Evolutionary conservation across 1,284 basidiomycete genomes (phyloP).

Genomic region (Irpex lacteus): DNA sequence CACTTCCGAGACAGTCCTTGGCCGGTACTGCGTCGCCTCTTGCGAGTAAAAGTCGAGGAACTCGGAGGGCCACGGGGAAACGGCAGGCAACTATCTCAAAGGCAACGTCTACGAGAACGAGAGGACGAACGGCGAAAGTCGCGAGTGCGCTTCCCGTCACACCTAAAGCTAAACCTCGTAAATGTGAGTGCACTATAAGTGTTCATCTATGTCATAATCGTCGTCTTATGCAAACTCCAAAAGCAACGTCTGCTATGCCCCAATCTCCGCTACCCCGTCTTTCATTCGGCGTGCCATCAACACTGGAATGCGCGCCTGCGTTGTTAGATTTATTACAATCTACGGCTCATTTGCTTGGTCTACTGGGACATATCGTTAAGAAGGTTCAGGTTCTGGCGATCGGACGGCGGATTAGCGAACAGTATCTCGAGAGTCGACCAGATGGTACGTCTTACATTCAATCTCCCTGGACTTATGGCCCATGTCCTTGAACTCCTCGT

Average conservation of each 20-base stretch:
- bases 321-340: constrained; percentile 31
- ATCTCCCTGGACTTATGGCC: background rate
- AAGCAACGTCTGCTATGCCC: background rate
- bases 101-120: constrained; percentile 6
- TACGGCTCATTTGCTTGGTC: constrained; percentile 63
- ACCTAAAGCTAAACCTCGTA: constrained; percentile 22
- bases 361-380: constrained; percentile 47
- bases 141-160: constrained; percentile 21
- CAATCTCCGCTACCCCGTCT: background rate
- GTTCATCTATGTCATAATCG: background rate
- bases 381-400: constrained; percentile 39
- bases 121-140: constrained; percentile 7
- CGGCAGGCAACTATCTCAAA: background rate
- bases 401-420: constrained; percentile 27
- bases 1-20: constrained; percentile 13
- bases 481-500: background rate
- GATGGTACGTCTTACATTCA: constrained; percentile 44
- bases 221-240: background rate
- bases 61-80: constrained; percentile 3
- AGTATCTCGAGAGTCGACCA: constrained; percentile 26
- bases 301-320: background rate
- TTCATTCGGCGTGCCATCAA: background rate
- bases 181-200: background rate
- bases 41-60: constrained; percentile 5
- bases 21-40: constrained; percentile 7